phyloP scores from a whole-genome alignment of 306 rosid genomes.

The Datisca glomerata region DNA sequence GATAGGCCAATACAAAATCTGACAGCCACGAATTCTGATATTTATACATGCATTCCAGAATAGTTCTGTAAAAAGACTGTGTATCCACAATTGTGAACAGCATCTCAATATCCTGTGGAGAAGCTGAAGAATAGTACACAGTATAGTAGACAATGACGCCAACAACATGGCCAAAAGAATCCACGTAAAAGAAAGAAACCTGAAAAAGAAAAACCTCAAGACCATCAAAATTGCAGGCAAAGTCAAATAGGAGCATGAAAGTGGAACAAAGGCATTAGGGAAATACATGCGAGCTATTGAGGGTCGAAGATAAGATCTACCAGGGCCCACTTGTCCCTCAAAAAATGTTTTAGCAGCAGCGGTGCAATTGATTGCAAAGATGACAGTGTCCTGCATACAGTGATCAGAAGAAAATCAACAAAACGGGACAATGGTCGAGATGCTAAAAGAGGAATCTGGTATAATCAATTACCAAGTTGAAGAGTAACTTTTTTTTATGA shows the following conservation, averaged over 20 bases:
- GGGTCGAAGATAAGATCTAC: constrained; percentile 29
- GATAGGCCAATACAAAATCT: constrained; percentile 88
- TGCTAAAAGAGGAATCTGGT: constrained; percentile 12
- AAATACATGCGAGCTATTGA: constrained; percentile 27
- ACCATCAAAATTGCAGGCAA: constrained; percentile 19
- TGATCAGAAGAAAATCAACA: constrained; percentile 9
- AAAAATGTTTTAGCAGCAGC: constrained; percentile 41
- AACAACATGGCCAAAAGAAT: constrained; percentile 40
- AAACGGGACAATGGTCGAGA: constrained; percentile 2
- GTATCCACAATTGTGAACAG: constrained; percentile 46
- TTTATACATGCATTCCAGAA: constrained; percentile 51
- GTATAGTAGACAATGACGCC: constrained; percentile 59
- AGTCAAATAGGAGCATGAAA: constrained; percentile 1
- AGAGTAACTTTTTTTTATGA: constrained; percentile 34
- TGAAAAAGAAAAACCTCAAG: constrained; percentile 30
- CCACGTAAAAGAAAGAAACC: constrained; percentile 44
- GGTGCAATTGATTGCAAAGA: constrained; percentile 67
- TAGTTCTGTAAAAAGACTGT: constrained; percentile 27
- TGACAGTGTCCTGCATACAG: constrained; percentile 48
- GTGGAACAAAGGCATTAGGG: constrained; percentile 4
- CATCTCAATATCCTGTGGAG: constrained; percentile 26
- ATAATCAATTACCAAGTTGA: constrained; percentile 55
- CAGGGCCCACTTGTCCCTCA: constrained; percentile 27
- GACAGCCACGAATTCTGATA: constrained; percentile 55
- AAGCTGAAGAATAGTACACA: constrained; percentile 53